These are phyloP conservation scores for Phialophora verrucosa DNA, from an alignment of 2,329 filamentous ascomycete genomes.

Conservation along the genomic window DNA sequence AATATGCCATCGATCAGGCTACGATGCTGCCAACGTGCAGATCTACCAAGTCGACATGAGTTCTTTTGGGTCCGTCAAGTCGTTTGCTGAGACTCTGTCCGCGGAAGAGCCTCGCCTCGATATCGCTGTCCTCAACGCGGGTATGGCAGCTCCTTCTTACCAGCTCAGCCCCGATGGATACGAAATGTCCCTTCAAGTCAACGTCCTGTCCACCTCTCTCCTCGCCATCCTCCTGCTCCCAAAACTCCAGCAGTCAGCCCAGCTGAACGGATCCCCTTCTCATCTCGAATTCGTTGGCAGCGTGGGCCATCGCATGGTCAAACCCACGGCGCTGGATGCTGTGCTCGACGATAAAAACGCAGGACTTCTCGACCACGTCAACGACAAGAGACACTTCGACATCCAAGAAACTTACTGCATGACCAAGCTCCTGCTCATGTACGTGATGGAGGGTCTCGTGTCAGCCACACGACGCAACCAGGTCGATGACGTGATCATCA, in stretches of 20 bases:
- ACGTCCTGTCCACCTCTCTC: constrained; percentile 39
- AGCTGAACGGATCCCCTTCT: constrained; percentile 51
- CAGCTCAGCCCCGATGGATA: constrained; percentile 39
- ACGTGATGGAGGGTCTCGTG: constrained; percentile 48
- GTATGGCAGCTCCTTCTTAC: constrained; percentile 40
- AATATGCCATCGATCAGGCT: constrained; percentile 47
- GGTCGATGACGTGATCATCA: constrained; percentile 49
- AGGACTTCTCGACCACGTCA: constrained; percentile 45
- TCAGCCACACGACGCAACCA: constrained; percentile 38
- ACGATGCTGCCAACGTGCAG: constrained; percentile 31
- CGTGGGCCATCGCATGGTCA: constrained; percentile 47
- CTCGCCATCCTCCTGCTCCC: constrained; percentile 38
- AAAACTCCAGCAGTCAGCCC: constrained; percentile 46
- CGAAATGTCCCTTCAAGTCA: constrained; percentile 51
- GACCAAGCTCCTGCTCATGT: constrained; percentile 51
- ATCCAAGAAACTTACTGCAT: constrained; percentile 47
- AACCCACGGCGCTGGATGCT: constrained; percentile 40
- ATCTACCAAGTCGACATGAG: constrained; percentile 55
- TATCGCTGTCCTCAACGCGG: constrained; percentile 56
- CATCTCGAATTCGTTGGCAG: constrained; percentile 54
- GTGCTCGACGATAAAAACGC: constrained; percentile 29
- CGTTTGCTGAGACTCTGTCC: constrained; percentile 40
- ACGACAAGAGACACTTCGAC: constrained; percentile 40
- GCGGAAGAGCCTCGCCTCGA: constrained; percentile 44
- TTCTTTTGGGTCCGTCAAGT: constrained; percentile 47